phyloP scores from a whole-genome alignment of 345 rosid genomes.

The Boechera stricta region DNA sequence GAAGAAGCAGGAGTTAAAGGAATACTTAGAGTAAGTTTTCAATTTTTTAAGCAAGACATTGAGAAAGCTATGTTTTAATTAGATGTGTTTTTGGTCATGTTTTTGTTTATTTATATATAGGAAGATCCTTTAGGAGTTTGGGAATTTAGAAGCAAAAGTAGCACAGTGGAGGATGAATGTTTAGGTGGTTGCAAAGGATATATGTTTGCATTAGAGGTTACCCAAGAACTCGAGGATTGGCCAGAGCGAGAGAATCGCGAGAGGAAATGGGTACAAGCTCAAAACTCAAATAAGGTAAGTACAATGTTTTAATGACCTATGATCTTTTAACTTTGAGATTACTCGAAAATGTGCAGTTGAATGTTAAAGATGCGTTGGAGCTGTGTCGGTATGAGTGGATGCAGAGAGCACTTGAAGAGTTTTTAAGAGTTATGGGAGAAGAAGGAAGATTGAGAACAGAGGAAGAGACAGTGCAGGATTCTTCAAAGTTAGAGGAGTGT shows the following conservation, averaged over 20 bases:
- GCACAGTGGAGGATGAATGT: slow-evolving; percentile 38
- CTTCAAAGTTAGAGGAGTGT: slow-evolving; percentile 36
- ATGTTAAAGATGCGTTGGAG: slow-evolving; percentile 59
- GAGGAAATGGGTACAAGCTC: slow-evolving; percentile 72
- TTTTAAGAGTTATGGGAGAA: slow-evolving; percentile 48
- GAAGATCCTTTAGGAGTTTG: slow-evolving; percentile 69
- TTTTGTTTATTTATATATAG: slow-evolving; percentile 46
- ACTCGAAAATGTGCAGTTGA: slow-evolving; percentile 52
- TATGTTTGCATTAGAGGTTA: slow-evolving; percentile 58
- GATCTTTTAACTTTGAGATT: not conserved
- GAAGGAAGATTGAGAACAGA: slow-evolving; percentile 32
- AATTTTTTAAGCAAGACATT: not conserved
- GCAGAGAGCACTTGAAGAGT: slow-evolving; percentile 65
- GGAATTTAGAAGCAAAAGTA: slow-evolving; percentile 52
- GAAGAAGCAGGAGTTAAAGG: slow-evolving; percentile 98
- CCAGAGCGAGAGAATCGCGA: slow-evolving; percentile 63
- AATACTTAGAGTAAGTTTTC: slow-evolving; percentile 58
- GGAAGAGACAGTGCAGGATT: slow-evolving; percentile 46
- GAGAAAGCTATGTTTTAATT: slow-evolving; percentile 4
- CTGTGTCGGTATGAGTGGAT: slow-evolving; percentile 89
- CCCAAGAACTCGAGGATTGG: slow-evolving; percentile 82
- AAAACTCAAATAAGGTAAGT: not conserved
- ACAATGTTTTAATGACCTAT: not conserved
- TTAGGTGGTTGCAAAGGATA: slow-evolving; percentile 47
- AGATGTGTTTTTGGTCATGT: slow-evolving; percentile 7